phyloP scores from a whole-genome alignment of 345 rosid species.

The Microthlaspi erraticum region DNA sequence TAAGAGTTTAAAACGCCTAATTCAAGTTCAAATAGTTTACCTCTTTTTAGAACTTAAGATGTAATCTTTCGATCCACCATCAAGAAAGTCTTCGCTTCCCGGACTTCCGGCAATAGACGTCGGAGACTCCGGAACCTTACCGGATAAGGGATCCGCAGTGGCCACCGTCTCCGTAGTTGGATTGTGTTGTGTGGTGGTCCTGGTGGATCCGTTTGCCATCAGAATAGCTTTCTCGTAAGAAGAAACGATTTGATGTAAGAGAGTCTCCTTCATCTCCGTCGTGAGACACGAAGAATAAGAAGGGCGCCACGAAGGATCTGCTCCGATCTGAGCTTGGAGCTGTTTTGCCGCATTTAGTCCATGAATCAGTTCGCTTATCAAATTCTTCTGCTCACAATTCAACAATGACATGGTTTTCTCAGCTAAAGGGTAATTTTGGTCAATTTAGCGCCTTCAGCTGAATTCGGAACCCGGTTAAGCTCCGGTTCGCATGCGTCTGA shows the following conservation, averaged over 20 bases:
- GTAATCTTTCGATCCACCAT: conserved; percentile 42
- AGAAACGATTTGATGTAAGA: conserved; percentile 55
- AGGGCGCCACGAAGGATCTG: conserved; percentile 38
- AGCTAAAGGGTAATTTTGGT: neutral
- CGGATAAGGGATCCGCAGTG: neutral
- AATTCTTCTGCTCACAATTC: conserved; percentile 55
- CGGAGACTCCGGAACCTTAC: conserved; percentile 59
- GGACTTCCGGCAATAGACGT: conserved; percentile 64
- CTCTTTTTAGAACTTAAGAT: conserved; percentile 65
- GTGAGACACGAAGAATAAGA: conserved; percentile 17
- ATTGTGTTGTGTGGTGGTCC: conserved; percentile 32
- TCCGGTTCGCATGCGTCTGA: neutral
- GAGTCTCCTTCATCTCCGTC: conserved; percentile 42
- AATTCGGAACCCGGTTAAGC: conserved; percentile 1
- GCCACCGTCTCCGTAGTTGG: conserved; percentile 20
- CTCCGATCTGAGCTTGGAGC: conserved; percentile 50
- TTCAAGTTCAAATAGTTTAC: conserved; percentile 37
- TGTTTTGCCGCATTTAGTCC: conserved; percentile 69
- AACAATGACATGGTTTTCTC: conserved; percentile 27
- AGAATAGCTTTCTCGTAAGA: conserved; percentile 72
- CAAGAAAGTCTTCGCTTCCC: conserved; percentile 58
- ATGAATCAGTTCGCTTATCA: conserved; percentile 57
- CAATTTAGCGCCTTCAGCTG: neutral
- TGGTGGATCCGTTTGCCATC: conserved; percentile 50
- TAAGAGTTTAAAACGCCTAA: no score